These are phyloP conservation scores for Hypoxylon fuscum DNA, from an alignment of 495 filamentous ascomycete genomes.

Conservation along the genomic window DNA sequence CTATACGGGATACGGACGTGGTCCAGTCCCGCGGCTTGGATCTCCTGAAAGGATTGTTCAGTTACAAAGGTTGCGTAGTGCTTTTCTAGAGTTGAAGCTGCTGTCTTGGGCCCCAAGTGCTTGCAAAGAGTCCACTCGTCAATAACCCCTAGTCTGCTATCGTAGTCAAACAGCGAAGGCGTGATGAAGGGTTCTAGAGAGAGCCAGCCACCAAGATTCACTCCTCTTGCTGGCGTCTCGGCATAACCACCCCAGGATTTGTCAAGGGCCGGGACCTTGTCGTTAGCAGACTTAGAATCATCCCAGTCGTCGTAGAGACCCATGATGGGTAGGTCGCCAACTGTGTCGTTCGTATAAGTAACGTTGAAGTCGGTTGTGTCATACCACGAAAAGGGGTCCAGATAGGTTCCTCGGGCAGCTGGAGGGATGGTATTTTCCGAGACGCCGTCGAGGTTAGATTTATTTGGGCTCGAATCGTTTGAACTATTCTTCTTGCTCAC, in stretches of 20 bases:
- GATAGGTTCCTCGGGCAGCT: slow-evolving; percentile 73
- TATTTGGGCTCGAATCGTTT: slow-evolving; percentile 44
- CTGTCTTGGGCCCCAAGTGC: slow-evolving; percentile 69
- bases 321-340: slow-evolving; percentile 89
- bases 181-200: slow-evolving; percentile 94
- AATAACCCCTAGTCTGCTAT: slow-evolving; percentile 68
- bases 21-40: slow-evolving; percentile 88
- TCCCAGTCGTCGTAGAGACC: slow-evolving; percentile 89
- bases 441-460: slow-evolving; percentile 67
- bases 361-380: slow-evolving; percentile 93
- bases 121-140: slow-evolving; percentile 87
- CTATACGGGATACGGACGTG: slow-evolving; percentile 94
- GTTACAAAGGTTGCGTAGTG: slow-evolving; percentile 91
- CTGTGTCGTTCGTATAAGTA: slow-evolving; percentile 86
- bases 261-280: slow-evolving; percentile 79
- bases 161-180: slow-evolving; percentile 87
- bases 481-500: slow-evolving; percentile 70
- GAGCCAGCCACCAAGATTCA: slow-evolving; percentile 96
- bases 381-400: slow-evolving; percentile 94
- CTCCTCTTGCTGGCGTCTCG: slow-evolving; percentile 80
- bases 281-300: slow-evolving; percentile 80
- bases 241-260: slow-evolving; percentile 79
- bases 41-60: slow-evolving; percentile 83
- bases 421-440: slow-evolving; percentile 70
- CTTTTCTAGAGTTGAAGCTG: slow-evolving; percentile 74